Conservation (phyloP, 768 basidiomycete genomes). For the Lyophyllum decastes region DNA sequence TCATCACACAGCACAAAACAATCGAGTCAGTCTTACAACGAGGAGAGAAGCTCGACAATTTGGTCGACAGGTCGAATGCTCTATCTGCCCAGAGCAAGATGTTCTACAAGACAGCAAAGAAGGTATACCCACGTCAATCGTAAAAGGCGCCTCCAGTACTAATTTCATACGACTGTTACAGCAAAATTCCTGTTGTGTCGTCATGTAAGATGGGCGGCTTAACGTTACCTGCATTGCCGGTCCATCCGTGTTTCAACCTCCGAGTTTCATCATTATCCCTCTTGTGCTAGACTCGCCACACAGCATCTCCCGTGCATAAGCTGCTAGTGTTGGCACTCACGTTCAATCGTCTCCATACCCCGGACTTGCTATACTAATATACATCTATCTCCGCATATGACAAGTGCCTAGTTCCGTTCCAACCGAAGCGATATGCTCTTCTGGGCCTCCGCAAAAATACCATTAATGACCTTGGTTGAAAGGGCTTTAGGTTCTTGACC, state of each 20-base stretch:
- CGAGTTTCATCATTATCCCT: constrained; percentile 8
- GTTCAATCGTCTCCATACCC: constrained; percentile 11
- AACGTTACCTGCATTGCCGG: neutral
- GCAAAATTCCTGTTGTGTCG: constrained; percentile 95
- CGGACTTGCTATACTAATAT: constrained; percentile 14
- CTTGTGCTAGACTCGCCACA: constrained; percentile 3
- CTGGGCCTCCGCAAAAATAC: neutral
- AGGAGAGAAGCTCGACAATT: constrained; percentile 94
- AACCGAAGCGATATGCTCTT: neutral
- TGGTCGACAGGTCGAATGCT: constrained; percentile 91
- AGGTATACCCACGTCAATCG: constrained; percentile 51
- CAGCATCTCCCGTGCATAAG: neutral
- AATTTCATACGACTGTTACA: constrained; percentile 27
- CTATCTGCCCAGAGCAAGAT: constrained; percentile 91
- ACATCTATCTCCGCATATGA: neutral
- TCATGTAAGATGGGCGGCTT: constrained; percentile 54
- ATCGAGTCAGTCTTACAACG: constrained; percentile 96
- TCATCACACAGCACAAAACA: constrained; percentile 83
- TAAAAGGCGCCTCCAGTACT: neutral
- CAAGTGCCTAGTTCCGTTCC: neutral
- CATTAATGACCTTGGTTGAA: too few species aligned
- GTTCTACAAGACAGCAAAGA: constrained; percentile 99
- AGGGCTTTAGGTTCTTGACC: neutral
- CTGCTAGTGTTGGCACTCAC: neutral
- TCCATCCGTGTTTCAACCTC: constrained; percentile 15